Conservation (phyloP, 306 rosid genomes). For the Inga oerstediana region DNA sequence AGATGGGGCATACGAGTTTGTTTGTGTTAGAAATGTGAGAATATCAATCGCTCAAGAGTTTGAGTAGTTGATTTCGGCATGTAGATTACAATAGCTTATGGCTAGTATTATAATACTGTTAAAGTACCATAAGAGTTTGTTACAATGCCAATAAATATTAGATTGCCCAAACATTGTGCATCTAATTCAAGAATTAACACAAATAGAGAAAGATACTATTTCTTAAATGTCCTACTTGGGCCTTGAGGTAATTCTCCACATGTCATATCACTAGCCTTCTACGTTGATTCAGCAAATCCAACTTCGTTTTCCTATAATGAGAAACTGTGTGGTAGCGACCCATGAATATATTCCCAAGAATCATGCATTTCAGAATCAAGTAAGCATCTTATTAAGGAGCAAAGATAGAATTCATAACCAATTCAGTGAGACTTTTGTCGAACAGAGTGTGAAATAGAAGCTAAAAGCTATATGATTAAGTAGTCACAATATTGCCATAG, state of each 20-base stretch:
- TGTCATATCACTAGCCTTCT: constrained; percentile 12
- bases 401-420: not conserved
- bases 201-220: not conserved
- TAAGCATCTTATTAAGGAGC: not conserved
- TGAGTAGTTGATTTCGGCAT: not conserved
- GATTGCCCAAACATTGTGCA: no score
- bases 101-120: no score
- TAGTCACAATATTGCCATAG: not conserved
- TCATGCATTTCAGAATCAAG: not conserved
- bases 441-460: not conserved
- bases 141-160: not conserved
- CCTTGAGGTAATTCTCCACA: not conserved
- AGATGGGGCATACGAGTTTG: not conserved
- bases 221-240: not conserved
- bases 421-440: not conserved
- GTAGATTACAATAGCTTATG: not conserved
- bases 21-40: not conserved
- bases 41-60: not conserved
- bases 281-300: constrained; percentile 57
- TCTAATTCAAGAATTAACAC: no score
- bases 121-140: not conserved
- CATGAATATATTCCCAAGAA: constrained; percentile 44
- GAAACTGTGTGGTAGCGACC: constrained; percentile 56
- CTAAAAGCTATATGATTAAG: not conserved
- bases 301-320: constrained; percentile 44